phyloP scores from a whole-genome alignment of 2,329 filamentous ascomycete genomes.

The Monilinia laxa region DNA sequence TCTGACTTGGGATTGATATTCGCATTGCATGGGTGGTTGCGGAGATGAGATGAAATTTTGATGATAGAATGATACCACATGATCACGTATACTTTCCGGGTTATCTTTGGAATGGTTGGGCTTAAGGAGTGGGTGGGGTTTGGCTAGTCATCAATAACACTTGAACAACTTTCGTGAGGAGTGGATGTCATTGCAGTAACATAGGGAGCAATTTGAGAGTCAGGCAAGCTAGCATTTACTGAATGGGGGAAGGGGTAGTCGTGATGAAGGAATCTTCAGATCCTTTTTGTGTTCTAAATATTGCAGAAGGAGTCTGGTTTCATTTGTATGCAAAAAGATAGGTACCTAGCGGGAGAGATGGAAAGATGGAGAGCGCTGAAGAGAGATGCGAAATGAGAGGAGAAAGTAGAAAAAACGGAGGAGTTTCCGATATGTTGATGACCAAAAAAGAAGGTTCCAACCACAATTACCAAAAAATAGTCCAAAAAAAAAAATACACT shows the following conservation, averaged over 20 bases:
- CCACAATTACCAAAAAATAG: background rate
- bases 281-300: background rate
- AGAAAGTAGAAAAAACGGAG: too few relatives aligned
- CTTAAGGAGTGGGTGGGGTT: slow-evolving; percentile 14
- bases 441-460: background rate
- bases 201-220: background rate
- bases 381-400: background rate
- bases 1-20: slow-evolving; percentile 43
- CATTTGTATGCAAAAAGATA: background rate
- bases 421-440: background rate
- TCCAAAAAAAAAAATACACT: background rate
- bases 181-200: slow-evolving; percentile 25
- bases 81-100: slow-evolving; percentile 25
- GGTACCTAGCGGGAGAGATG: background rate
- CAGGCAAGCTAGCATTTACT: background rate
- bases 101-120: slow-evolving; percentile 23
- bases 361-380: slow-evolving; percentile 2
- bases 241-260: background rate
- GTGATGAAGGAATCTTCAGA: slow-evolving; percentile 1
- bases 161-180: background rate
- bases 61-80: slow-evolving; percentile 26
- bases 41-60: slow-evolving; percentile 20
- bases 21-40: slow-evolving; percentile 14
- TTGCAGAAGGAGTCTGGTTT: background rate
- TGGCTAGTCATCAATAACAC: slow-evolving; percentile 24